A percentile compares a stretch with the other conserved stretches of the same genome.
These are phyloP conservation scores for Amanita jacksonii DNA, from an alignment of 768 basidiomycete genomes.

Conservation along the genomic window DNA sequence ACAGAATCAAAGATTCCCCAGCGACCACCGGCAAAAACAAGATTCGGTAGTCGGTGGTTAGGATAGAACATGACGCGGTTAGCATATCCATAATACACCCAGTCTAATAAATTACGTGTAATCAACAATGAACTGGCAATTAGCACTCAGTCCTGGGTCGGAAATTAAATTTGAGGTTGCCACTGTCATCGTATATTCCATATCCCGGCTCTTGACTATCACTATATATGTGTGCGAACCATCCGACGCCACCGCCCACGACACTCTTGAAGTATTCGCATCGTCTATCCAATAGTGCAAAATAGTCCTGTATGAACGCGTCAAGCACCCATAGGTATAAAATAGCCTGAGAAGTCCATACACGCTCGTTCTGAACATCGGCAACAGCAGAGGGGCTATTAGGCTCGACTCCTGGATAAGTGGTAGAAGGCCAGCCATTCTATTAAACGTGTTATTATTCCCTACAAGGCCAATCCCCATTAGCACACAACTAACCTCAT, in stretches of 20 bases:
- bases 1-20: conserved; percentile 66
- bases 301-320: conserved; percentile 30
- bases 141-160: conserved; percentile 41
- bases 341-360: conserved; percentile 13
- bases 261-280: conserved; percentile 42
- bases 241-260: conserved; percentile 45
- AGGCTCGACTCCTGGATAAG: conserved; percentile 40
- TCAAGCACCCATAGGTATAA: background rate
- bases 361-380: conserved; percentile 38
- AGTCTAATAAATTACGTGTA: background rate
- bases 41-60: conserved; percentile 63
- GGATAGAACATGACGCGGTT: conserved; percentile 29
- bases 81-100: background rate
- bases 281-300: conserved; percentile 39
- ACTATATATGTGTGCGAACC: conserved; percentile 60
- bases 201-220: conserved; percentile 48
- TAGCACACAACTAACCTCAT: conserved; percentile 30
- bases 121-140: background rate
- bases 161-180: conserved; percentile 41
- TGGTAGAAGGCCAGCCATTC: conserved; percentile 61
- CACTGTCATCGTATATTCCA: conserved; percentile 38
- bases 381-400: conserved; percentile 43
- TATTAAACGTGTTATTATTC: conserved; percentile 12
- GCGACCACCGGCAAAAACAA: conserved; percentile 47
- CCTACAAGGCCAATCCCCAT: background rate